Evolutionary conservation across 2,329 filamentous ascomycete species (phyloP).

Genomic region (Capronia coronata): DNA sequence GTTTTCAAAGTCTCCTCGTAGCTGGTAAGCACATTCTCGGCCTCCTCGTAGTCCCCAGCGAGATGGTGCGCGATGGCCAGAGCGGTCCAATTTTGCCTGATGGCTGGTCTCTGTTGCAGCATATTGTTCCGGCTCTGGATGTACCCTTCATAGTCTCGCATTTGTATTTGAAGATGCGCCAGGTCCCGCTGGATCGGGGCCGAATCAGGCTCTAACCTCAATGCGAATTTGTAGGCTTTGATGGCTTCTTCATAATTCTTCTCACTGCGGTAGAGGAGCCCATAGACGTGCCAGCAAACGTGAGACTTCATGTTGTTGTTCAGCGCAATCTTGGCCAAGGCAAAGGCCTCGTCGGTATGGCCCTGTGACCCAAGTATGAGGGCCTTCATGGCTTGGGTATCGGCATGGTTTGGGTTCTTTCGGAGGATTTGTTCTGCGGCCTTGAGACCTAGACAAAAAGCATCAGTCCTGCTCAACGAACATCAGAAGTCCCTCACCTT

Average conservation of each 20-base stretch:
- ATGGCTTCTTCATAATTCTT: slow-evolving; percentile 99
- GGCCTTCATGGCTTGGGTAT: slow-evolving; percentile 98
- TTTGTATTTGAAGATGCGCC: slow-evolving; percentile 88
- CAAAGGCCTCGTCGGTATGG: slow-evolving; percentile 89
- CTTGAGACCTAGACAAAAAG: slow-evolving; percentile 62
- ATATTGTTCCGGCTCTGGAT: slow-evolving; percentile 82
- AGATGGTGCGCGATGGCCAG: slow-evolving; percentile 89
- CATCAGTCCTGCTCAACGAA: slow-evolving; percentile 16
- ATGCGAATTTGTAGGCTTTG: slow-evolving; percentile 95
- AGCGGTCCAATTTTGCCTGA: slow-evolving; percentile 96
- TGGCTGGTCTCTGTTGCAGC: slow-evolving; percentile 71
- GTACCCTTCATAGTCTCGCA: slow-evolving; percentile 91
- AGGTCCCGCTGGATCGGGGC: slow-evolving; percentile 90
- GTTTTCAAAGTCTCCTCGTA: slow-evolving; percentile 91
- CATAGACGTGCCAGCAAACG: slow-evolving; percentile 99
- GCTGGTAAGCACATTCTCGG: slow-evolving; percentile 82
- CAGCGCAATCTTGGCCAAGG: slow-evolving; percentile 82
- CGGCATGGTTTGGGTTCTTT: slow-evolving; percentile 92
- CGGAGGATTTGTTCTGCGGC: slow-evolving; percentile 92
- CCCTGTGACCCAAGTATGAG: slow-evolving; percentile 90
- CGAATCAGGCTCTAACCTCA: slow-evolving; percentile 89
- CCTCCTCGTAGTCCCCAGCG: slow-evolving; percentile 73
- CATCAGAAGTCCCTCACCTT: slow-evolving; percentile 43
- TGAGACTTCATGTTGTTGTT: slow-evolving; percentile 98
- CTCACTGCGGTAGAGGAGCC: slow-evolving; percentile 80